Base-by-base conservation (phyloP, 163 green algal genomes). In the Chlorella variabilis region DNA sequence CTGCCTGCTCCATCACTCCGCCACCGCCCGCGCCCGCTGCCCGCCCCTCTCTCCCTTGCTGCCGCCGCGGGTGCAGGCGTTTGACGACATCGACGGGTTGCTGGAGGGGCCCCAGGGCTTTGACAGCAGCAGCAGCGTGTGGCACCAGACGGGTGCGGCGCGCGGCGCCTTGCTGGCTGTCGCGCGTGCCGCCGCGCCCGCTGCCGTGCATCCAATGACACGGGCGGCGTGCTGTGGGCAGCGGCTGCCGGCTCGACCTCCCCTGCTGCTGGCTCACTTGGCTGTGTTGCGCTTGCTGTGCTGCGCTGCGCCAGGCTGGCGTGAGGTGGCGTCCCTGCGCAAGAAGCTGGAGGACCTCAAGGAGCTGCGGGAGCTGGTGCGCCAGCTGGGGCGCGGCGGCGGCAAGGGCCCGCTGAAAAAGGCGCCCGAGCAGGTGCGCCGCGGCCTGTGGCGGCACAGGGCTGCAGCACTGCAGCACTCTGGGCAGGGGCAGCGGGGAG, bases 331-430 rank as follows among this genome's bases (percentile, higher is more conserved):
- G 42, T 73, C 89, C 11, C 88, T 98, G 71, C 73, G 94, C 4
- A 85, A 90, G 80, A 95, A 94, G 85, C 88, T 98, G 63, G 94
- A 97, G 84, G 81, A 91, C 49, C 88, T 97, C 31, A 87, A 84
- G 49, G 94, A 98, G 91, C 88, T 98, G 73, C 75, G 94, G 21
- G 93, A 98, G 20, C 87, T 98, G 31, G 94, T 99, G 29, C 83
- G 93, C 4, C 82, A 84, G 18, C 87, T 98, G 58, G 95, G 94
- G 3, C 85, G 95, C 13, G 90, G 89, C 25, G 91, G 92, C 5
- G 94, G 95, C 78, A 93, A 94, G 78, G 93, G 93, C 1, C 93
- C 94, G 17, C 86, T 97, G 34, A 80, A 69, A 31, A 81, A 85
- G 31, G 79, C 69, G 70, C 71, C 70, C 29, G 56, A 85, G 56